Percentiles rank a stretch among this genome's conserved stretches.
These are phyloP conservation scores for Cylindrotheca fusiformis DNA, from an alignment of 108 stramenopile species.

Conservation along the genomic window DNA sequence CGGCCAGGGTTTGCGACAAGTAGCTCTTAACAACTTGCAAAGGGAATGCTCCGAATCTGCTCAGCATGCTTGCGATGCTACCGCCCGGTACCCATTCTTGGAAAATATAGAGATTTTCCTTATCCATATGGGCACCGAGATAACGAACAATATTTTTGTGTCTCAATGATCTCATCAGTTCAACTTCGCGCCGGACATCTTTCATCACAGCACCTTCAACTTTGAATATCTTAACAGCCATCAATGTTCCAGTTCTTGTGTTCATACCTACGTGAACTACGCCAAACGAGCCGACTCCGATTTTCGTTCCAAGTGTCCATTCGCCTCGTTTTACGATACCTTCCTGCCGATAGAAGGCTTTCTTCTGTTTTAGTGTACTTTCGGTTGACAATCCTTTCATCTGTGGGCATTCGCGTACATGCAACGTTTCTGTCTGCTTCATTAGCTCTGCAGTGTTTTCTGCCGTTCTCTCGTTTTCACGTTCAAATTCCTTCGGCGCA, in stretches of 20 bases:
- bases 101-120: constrained; percentile 84
- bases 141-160: constrained; percentile 95
- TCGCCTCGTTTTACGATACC: constrained; percentile 65
- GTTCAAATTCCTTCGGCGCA: not conserved
- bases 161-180: constrained; percentile 82
- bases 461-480: not conserved
- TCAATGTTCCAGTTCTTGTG: constrained; percentile 77
- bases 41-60: constrained; percentile 87
- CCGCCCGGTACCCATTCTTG: constrained; percentile 99
- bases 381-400: not conserved
- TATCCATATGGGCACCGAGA: constrained; percentile 86
- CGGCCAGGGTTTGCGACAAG: constrained; percentile 82
- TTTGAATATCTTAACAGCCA: constrained; percentile 82
- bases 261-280: constrained; percentile 95
- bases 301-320: constrained; percentile 88
- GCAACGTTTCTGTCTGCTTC: not conserved
- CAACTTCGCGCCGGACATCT: constrained; percentile 80
- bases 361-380: not conserved
- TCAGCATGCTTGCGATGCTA: constrained; percentile 71
- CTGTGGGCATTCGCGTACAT: not conserved
- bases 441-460: not conserved
- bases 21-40: constrained; percentile 73
- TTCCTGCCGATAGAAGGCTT: constrained; percentile 19
- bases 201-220: constrained; percentile 31
- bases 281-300: constrained; percentile 94